A percentile compares a stretch with the other conserved stretches of the same genome.
phyloP scores from a whole-genome alignment of 805 yeast genomes.

The Kazachstania kunashirensis region DNA sequence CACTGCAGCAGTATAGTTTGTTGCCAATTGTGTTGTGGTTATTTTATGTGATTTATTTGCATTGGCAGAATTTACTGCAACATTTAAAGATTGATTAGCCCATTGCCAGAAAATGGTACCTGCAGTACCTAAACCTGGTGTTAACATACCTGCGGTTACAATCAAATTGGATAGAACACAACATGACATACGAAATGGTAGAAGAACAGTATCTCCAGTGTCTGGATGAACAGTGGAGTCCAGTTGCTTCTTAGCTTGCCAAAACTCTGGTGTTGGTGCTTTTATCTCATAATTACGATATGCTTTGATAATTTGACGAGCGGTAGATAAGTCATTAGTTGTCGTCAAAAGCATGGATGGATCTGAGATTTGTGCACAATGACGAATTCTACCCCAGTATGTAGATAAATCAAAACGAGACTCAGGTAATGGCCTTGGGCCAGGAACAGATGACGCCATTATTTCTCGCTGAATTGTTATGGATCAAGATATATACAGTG shows the following conservation, averaged over 20 bases:
- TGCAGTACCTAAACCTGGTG: conserved; percentile 80
- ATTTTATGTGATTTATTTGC: conserved; percentile 93
- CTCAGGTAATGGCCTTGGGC: conserved; percentile 68
- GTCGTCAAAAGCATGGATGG: conserved; percentile 82
- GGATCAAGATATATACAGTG: neutral
- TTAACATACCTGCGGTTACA: conserved; percentile 95
- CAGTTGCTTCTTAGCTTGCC: conserved; percentile 79
- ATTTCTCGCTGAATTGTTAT: neutral
- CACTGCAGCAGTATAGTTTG: conserved; percentile 81
- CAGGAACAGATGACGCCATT: conserved; percentile 87
- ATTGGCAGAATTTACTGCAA: conserved; percentile 92
- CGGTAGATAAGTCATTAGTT: conserved; percentile 46
- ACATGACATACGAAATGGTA: conserved; percentile 96
- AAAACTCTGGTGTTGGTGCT: conserved; percentile 66
- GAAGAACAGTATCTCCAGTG: conserved; percentile 81
- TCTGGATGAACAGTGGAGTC: conserved; percentile 96
- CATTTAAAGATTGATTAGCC: conserved; percentile 93
- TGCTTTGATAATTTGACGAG: conserved; percentile 58
- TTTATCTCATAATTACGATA: conserved; percentile 60
- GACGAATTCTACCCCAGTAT: conserved; percentile 90
- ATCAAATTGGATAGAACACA: conserved; percentile 89
- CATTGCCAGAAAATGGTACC: conserved; percentile 98
- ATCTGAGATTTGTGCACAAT: conserved; percentile 86
- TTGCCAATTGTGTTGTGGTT: conserved; percentile 62
- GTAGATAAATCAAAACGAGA: conserved; percentile 73